Conservation (phyloP, 2,329 filamentous ascomycete species). For the Cladosporium velox region DNA sequence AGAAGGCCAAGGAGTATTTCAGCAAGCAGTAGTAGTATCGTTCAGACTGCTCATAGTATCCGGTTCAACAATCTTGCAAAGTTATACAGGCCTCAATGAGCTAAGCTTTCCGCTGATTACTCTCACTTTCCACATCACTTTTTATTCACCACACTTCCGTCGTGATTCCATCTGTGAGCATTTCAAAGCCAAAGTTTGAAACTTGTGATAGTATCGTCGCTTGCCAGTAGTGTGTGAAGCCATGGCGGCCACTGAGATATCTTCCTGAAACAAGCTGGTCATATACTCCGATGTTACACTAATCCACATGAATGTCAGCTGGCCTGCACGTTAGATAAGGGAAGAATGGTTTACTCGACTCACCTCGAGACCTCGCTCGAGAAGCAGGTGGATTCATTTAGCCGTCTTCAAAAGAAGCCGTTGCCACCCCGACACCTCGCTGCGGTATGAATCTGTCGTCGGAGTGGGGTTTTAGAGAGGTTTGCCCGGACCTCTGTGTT, state of each 20-base stretch:
- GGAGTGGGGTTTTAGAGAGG: not conserved
- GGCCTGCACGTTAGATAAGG: not conserved
- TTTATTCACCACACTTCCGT: not conserved
- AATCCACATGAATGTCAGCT: not conserved
- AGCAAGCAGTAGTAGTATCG: not conserved
- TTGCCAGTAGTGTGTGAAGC: not conserved
- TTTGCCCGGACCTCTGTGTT: not conserved
- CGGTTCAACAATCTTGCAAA: too few relatives aligned
- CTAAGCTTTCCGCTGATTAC: not conserved
- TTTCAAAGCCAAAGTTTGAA: not conserved
- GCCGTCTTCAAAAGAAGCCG: too few relatives aligned
- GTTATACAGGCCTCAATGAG: too few relatives aligned
- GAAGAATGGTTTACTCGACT: not conserved
- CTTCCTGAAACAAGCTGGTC: not conserved
- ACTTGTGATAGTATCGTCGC: not conserved
- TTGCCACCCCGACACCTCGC: not conserved
- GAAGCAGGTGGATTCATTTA: not conserved
- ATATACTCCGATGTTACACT: too few relatives aligned
- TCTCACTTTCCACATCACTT: not conserved
- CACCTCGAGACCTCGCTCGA: not conserved
- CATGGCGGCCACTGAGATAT: not conserved
- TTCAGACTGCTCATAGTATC: too few relatives aligned
- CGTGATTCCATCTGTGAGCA: not conserved
- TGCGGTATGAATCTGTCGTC: not conserved
- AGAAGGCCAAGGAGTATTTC: slow-evolving; percentile 14